phyloP scores from a whole-genome alignment of 1,284 basidiomycete species.

The Agroathelia rolfsii region DNA sequence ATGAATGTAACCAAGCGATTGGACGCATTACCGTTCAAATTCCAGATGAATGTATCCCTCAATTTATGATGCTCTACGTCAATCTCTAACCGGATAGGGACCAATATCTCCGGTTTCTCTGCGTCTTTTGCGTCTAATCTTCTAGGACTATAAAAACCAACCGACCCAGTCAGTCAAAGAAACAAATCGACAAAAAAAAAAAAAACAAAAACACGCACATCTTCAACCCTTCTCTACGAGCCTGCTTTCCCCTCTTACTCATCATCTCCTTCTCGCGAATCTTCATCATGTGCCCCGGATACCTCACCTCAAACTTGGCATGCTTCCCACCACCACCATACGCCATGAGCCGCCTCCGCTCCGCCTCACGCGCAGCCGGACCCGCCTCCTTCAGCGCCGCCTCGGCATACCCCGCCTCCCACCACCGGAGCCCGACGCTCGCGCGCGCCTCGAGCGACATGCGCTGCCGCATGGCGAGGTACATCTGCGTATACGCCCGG shows the following conservation, averaged over 20 bases:
- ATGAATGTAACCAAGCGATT: conserved; percentile 15
- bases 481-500: conserved; percentile 35
- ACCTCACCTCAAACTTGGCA: conserved; percentile 58
- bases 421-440: conserved; percentile 18
- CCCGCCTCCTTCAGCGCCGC: conserved; percentile 19
- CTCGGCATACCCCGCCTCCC: too few relatives aligned
- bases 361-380: conserved; percentile 18
- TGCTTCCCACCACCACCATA: conserved; percentile 29
- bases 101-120: conserved; percentile 65
- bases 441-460: conserved; percentile 31
- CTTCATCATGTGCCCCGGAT: conserved; percentile 47
- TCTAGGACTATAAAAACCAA: conserved; percentile 39
- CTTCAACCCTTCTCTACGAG: conserved; percentile 60
- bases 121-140: conserved; percentile 49
- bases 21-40: conserved; percentile 81
- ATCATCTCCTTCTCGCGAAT: conserved; percentile 25
- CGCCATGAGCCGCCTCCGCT: conserved; percentile 23
- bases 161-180: conserved; percentile 10
- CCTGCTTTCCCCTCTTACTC: conserved; percentile 39
- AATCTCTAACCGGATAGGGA: conserved; percentile 91
- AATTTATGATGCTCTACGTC: conserved; percentile 89
- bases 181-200: conserved; percentile 10
- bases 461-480: conserved; percentile 33
- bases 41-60: conserved; percentile 97
- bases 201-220: conserved; percentile 39